phyloP scores from a whole-genome alignment of 768 basidiomycete species.

The Mycena metata region DNA sequence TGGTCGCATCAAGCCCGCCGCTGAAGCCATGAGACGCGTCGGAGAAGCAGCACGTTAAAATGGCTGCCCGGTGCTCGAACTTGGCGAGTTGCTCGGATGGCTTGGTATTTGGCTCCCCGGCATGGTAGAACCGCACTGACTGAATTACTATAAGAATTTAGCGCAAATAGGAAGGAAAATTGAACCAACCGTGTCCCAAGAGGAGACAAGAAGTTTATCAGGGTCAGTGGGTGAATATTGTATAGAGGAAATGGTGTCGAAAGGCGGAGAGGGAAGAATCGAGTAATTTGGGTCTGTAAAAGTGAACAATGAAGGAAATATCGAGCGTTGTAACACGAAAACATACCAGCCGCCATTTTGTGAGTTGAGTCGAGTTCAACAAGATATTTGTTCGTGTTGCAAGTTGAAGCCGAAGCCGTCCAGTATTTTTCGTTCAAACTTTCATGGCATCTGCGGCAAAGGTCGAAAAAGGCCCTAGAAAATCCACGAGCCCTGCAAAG shows the following conservation, averaged over 20 bases:
- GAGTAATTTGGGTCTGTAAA: conserved; percentile 41
- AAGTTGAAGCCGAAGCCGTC: background rate
- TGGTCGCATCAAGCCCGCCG: conserved; percentile 88
- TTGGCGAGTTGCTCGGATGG: conserved; percentile 80
- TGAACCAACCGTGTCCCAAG: conserved; percentile 84
- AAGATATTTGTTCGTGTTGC: conserved; percentile 6
- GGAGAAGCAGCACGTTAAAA: conserved; percentile 85
- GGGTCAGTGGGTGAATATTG: conserved; percentile 87
- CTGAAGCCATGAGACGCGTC: conserved; percentile 81
- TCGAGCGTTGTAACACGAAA: no score
- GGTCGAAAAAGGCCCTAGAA: conserved; percentile 15
- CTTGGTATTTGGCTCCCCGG: conserved; percentile 68
- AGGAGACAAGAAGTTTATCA: conserved; percentile 83
- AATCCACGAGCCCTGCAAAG: conserved; percentile 20
- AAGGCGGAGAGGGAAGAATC: conserved; percentile 74
- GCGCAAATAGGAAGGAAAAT: conserved; percentile 22
- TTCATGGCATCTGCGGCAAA: conserved; percentile 20
- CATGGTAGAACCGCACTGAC: conserved; percentile 66
- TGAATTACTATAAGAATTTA: conserved; percentile 31
- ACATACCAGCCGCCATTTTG: no score
- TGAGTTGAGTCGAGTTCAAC: no score
- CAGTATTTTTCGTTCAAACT: conserved; percentile 15
- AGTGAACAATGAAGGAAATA: no score
- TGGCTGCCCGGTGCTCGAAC: conserved; percentile 90
- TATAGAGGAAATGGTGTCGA: conserved; percentile 87